Evolutionary conservation across 2,329 filamentous ascomycete genomes (phyloP).

Genomic region (Exophiala sp.): DNA sequence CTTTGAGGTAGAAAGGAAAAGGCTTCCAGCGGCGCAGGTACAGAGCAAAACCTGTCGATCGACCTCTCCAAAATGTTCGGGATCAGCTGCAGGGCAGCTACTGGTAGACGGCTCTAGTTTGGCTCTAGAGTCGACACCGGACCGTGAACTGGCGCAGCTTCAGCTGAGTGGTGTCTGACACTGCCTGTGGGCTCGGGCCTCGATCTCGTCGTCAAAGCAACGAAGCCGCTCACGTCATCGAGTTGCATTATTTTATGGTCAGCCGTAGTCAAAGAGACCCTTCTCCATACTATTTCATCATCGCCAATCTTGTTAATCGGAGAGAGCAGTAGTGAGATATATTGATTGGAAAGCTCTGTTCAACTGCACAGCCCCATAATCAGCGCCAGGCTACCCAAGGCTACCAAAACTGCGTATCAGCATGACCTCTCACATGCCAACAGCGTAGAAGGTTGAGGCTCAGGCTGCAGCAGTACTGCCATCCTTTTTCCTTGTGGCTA

Average conservation of each 20-base stretch:
- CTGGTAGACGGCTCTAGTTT: background rate
- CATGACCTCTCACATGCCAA: background rate
- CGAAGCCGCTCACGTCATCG: conserved; percentile 21
- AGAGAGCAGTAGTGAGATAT: too few species aligned
- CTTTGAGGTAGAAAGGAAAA: background rate
- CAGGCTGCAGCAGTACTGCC: conserved; percentile 16
- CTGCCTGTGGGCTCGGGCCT: background rate
- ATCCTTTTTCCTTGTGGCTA: conserved; percentile 20
- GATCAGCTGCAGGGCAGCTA: background rate
- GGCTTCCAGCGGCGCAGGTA: background rate
- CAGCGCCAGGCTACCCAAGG: background rate
- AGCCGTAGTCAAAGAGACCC: too few species aligned
- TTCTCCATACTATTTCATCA: background rate
- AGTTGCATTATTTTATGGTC: too few species aligned
- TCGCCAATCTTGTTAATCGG: too few species aligned
- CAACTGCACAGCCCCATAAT: background rate
- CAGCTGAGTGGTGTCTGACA: background rate
- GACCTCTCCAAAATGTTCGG: background rate
- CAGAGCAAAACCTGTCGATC: background rate
- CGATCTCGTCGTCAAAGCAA: conserved; percentile 18
- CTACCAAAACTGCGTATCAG: background rate
- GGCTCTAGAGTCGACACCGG: background rate
- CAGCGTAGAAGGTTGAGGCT: too few species aligned
- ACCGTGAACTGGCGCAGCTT: conserved; percentile 4
- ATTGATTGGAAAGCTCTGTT: too few species aligned